Percentiles rank a stretch among this genome's conserved stretches.
Evolutionary conservation across 306 rosid species (phyloP).

Genomic region (Lablab purpureus): DNA sequence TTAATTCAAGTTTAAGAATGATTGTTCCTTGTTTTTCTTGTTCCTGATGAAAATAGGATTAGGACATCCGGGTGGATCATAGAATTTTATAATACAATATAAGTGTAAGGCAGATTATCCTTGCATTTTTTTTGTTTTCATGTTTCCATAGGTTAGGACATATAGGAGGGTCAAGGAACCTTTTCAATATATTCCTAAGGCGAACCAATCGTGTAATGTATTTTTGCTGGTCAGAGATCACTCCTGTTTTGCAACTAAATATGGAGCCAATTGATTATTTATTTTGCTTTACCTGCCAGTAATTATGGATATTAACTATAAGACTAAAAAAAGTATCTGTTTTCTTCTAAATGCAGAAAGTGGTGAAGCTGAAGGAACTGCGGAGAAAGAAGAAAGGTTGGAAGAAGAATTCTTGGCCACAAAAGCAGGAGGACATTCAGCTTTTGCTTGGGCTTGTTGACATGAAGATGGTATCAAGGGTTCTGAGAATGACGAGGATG

Average conservation of each 20-base stretch:
- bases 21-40: neutral
- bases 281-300: constrained; percentile 1
- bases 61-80: neutral
- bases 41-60: neutral
- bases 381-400: constrained; percentile 74
- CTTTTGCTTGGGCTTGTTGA: constrained; percentile 78
- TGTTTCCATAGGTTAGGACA: neutral
- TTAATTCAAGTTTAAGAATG: neutral
- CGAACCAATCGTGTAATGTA: neutral
- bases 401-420: constrained; percentile 82
- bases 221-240: neutral
- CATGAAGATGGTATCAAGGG: constrained; percentile 68
- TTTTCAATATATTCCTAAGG: neutral
- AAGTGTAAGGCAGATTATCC: neutral
- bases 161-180: neutral
- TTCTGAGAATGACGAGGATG: constrained; percentile 73
- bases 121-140: neutral
- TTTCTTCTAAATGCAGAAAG: constrained; percentile 65
- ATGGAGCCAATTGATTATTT: constrained; percentile 23
- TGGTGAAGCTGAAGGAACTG: constrained; percentile 73
- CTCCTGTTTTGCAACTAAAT: neutral
- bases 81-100: neutral
- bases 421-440: constrained; percentile 71
- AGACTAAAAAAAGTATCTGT: neutral
- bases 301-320: constrained; percentile 7